Evolutionary conservation across 331 rosid genomes (phyloP).

Genomic region (Malus hybrid): DNA sequence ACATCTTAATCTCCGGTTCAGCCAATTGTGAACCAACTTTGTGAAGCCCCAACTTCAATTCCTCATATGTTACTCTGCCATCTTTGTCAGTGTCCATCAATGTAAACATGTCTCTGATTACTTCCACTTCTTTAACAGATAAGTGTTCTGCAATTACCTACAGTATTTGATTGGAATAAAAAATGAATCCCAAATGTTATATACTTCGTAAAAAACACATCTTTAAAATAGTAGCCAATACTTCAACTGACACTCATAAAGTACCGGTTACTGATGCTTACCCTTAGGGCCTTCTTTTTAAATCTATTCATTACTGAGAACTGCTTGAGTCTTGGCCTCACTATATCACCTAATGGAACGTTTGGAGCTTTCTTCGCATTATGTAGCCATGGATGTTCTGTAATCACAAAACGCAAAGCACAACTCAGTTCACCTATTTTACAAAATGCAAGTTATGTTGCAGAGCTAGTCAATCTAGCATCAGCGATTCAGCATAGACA

Average conservation of each 20-base stretch:
- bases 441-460: not conserved
- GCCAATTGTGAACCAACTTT: constrained; percentile 97
- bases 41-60: constrained; percentile 71
- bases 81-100: constrained; percentile 91
- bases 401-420: constrained; percentile 10
- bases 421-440: constrained; percentile 9
- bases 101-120: constrained; percentile 89
- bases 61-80: constrained; percentile 83
- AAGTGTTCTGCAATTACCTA: constrained; percentile 97
- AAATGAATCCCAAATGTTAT: not conserved
- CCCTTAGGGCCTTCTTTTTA: constrained; percentile 93
- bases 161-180: constrained; percentile 19
- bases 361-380: constrained; percentile 73
- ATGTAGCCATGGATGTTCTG: constrained; percentile 93
- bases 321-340: constrained; percentile 91
- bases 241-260: constrained; percentile 8
- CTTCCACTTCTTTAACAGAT: constrained; percentile 93
- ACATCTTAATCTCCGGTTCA: constrained; percentile 96
- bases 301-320: constrained; percentile 96
- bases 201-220: not conserved
- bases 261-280: constrained; percentile 37
- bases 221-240: constrained; percentile 6
- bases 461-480: constrained; percentile 6
- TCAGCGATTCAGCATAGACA: not conserved
- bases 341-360: constrained; percentile 95